Evolutionary conservation across 306 rosid genomes (phyloP).

Genomic region (Quercus alba): DNA sequence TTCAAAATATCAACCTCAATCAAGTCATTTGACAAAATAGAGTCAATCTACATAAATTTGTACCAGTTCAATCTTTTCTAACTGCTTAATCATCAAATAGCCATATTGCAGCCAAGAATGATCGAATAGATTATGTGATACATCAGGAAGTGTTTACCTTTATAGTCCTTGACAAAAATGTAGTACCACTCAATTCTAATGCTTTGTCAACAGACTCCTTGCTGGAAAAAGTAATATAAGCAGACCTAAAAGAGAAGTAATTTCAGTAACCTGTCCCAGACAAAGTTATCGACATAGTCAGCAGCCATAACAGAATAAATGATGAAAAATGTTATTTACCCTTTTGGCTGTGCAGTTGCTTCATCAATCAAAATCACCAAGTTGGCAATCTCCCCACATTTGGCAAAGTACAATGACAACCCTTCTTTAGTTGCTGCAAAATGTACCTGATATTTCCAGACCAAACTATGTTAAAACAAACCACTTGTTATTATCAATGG

Average conservation of each 20-base stretch:
- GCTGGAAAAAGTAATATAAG: constrained; percentile 28
- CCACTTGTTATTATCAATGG: background rate
- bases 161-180: constrained; percentile 23
- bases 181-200: constrained; percentile 20
- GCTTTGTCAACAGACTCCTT: constrained; percentile 26
- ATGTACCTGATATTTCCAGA: constrained; percentile 20
- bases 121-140: background rate
- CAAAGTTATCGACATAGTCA: background rate
- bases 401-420: constrained; percentile 21
- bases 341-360: constrained; percentile 20
- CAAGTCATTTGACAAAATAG: background rate
- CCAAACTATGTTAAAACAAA: background rate
- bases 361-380: constrained; percentile 8
- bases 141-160: constrained; percentile 11
- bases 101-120: background rate
- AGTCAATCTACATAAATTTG: background rate
- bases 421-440: constrained; percentile 29
- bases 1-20: background rate
- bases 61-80: background rate
- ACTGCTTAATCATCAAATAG: background rate
- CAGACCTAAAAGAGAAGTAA: constrained; percentile 18
- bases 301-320: background rate
- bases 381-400: constrained; percentile 22
- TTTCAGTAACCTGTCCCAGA: background rate
- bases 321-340: constrained; percentile 7